A percentile compares a stretch with the other conserved stretches of the same genome.
Evolutionary conservation across 1,139 yeast species (phyloP).

Genomic region (Saccharomyces hybrid): DNA sequence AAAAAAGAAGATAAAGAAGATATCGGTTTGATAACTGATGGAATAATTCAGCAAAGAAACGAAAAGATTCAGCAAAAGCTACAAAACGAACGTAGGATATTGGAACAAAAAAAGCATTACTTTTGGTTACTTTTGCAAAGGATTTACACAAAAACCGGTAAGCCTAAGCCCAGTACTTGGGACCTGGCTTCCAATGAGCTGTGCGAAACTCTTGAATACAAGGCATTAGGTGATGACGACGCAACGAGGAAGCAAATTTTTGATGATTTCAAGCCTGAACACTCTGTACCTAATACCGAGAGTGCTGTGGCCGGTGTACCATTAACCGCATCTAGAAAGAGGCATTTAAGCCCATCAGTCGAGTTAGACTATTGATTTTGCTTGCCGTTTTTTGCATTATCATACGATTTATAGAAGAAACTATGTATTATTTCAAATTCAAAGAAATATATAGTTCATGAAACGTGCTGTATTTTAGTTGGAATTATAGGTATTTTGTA

Average conservation of each 20-base stretch:
- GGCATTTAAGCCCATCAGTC: constrained; percentile 15
- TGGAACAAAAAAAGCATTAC: constrained; percentile 35
- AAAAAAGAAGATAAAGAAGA: constrained; percentile 26
- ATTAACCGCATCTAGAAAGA: constrained; percentile 8
- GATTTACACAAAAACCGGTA: constrained; percentile 28
- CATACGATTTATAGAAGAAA: not conserved
- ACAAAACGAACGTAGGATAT: constrained; percentile 31
- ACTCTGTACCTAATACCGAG: constrained; percentile 15
- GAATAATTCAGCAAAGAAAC: constrained; percentile 26
- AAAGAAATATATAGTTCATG: not conserved
- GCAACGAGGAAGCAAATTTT: constrained; percentile 19
- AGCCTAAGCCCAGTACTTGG: constrained; percentile 32
- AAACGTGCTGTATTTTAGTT: not conserved
- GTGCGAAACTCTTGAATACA: constrained; percentile 31
- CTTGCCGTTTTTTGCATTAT: too few species aligned
- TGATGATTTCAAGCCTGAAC: constrained; percentile 14
- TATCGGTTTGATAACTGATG: constrained; percentile 26
- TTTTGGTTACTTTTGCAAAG: constrained; percentile 34
- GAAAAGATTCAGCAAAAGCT: constrained; percentile 32
- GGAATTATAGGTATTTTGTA: not conserved
- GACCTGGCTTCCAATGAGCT: constrained; percentile 33
- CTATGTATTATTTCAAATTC: not conserved
- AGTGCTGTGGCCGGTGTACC: constrained; percentile 9
- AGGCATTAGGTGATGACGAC: constrained; percentile 33
- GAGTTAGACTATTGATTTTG: constrained; percentile 16